Base-by-base conservation (phyloP, 2,329 filamentous ascomycete genomes). In the Ophiostoma himal-ulmi region DNA sequence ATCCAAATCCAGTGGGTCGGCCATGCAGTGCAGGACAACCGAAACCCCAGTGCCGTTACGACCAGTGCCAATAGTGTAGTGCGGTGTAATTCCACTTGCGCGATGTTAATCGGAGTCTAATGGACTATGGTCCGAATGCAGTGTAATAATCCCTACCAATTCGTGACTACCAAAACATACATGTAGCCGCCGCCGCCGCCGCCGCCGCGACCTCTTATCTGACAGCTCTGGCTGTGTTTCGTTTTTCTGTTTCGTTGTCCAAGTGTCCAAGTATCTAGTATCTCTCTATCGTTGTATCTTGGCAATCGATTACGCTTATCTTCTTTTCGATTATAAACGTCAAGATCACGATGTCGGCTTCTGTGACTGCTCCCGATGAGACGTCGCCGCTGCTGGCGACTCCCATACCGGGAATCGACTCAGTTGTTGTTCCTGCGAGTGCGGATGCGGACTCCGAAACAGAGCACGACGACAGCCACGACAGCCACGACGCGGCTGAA, bases 351-450 rank as follows among this genome's bases (percentile, higher is more conserved):
- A 65, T 65, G 62, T 65, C 62, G 20, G 10, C 11, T 36, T 64
- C 62, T 3, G 62, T 22, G 34, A 10, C n/a, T 65, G 62, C 17
- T 65, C 62, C 62, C 6, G 36, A 65, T 20, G 62, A 65, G 20
- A 65, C 62, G n/a, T 65, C 62, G 62, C 62, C 62, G 8, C 62
- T 65, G 34, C 62, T 65, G 7, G 62, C 62, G 36, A 39, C 62
- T 3, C 62, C 62, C 36, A 39, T 39, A 0, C 34, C 34, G 10
- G 62, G 36, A 22, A 22, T 36, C 34, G 62, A 65, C 62, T 39
- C 62, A n/a, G 36, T 14, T 2, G 52, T 57, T 20, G 52, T 57
- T 10, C n/a, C 52, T 57, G 22, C 52, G 17, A 22, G 1, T 26
- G 20, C 62, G 62, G 62, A 22, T 17, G 14, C 34, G 1, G 14